A percentile compares a stretch with the other conserved stretches of the same genome.
Conservation (phyloP, 768 basidiomycete species). For the Punctularia strigosozonata region DNA sequence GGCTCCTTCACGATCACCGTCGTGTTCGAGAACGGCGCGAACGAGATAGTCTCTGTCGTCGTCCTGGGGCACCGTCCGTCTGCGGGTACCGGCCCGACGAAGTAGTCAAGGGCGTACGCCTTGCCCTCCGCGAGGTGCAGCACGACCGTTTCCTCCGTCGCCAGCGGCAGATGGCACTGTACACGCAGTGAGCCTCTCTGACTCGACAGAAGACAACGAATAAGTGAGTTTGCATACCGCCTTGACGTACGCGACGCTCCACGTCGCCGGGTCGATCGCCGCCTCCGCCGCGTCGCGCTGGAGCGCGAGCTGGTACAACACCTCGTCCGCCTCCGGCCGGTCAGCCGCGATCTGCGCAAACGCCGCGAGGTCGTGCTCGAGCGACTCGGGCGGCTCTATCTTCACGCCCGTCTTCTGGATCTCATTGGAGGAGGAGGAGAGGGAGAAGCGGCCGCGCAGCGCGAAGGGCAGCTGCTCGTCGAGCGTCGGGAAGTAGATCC, state of each 20-base stretch:
- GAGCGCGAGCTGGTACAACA: conserved; percentile 70
- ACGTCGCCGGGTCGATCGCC: conserved; percentile 29
- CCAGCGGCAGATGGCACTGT: conserved; percentile 57
- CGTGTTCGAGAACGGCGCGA: conserved; percentile 34
- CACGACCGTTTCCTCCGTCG: conserved; percentile 42
- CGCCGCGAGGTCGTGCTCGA: conserved; percentile 32
- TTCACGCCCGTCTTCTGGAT: conserved; percentile 17
- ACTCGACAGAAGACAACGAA: neutral
- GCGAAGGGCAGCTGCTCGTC: conserved; percentile 23
- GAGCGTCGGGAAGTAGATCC: conserved; percentile 36
- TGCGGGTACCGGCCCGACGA: conserved; percentile 54
- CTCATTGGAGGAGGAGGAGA: conserved; percentile 15
- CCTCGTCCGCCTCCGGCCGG: conserved; percentile 26
- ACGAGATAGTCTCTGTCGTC: conserved; percentile 11
- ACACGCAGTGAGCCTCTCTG: conserved; percentile 1
- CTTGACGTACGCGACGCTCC: conserved; percentile 52
- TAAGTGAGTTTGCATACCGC: conserved; percentile 27
- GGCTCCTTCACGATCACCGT: conserved; percentile 36
- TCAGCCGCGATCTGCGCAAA: conserved; percentile 26
- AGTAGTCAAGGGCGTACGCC: conserved; percentile 65
- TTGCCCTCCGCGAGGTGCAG: conserved; percentile 38
- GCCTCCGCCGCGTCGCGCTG: conserved; percentile 31
- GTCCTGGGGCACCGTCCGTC: conserved; percentile 49
- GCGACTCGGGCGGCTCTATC: conserved; percentile 28
- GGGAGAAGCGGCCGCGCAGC: conserved; percentile 28